Percentiles rank a stretch among this genome's conserved stretches.
Evolutionary conservation across 352 stramenopile genomes (phyloP).

Genomic region (Globisporangium camurandrum): DNA sequence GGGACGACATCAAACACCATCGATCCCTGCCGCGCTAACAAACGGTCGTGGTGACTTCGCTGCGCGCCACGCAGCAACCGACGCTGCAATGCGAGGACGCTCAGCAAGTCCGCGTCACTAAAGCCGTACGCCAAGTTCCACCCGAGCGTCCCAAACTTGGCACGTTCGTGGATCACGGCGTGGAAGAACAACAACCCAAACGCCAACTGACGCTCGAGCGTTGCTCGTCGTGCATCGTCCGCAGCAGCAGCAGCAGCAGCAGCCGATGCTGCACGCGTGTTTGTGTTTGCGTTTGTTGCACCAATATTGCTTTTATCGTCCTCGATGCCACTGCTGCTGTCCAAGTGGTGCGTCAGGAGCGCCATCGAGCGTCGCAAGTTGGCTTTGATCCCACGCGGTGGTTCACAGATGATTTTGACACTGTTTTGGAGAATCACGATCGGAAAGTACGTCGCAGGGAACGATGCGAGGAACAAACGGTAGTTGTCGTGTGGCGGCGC

Average conservation of each 20-base stretch:
- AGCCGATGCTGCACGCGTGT: not conserved
- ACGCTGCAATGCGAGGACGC: conserved; percentile 48
- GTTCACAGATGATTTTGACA: conserved; percentile 77
- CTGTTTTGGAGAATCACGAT: conserved; percentile 64
- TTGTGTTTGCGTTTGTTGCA: not conserved
- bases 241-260: not conserved
- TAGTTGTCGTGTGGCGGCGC: conserved; percentile 45
- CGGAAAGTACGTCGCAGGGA: conserved; percentile 60
- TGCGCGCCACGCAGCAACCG: conserved; percentile 26
- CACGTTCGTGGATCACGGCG: conserved; percentile 61
- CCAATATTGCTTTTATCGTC: not conserved
- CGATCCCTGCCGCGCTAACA: not conserved
- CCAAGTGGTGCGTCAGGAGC: conserved; percentile 17
- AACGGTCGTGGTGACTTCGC: not conserved
- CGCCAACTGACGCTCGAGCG: conserved; percentile 43
- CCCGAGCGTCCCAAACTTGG: conserved; percentile 65
- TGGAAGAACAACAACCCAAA: conserved; percentile 80
- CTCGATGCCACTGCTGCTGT: not conserved
- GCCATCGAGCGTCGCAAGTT: conserved; percentile 66
- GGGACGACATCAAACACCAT: conserved; percentile 1
- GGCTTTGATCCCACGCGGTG: conserved; percentile 60
- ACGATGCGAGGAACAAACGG: conserved; percentile 62
- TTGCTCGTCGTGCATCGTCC: conserved; percentile 8
- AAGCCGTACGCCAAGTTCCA: conserved; percentile 82
- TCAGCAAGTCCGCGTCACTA: conserved; percentile 69